Percentiles rank a stretch among this genome's conserved stretches.
Evolutionary conservation across 257 asterid genomes (phyloP).

Genomic region (Fraxinus anomala): DNA sequence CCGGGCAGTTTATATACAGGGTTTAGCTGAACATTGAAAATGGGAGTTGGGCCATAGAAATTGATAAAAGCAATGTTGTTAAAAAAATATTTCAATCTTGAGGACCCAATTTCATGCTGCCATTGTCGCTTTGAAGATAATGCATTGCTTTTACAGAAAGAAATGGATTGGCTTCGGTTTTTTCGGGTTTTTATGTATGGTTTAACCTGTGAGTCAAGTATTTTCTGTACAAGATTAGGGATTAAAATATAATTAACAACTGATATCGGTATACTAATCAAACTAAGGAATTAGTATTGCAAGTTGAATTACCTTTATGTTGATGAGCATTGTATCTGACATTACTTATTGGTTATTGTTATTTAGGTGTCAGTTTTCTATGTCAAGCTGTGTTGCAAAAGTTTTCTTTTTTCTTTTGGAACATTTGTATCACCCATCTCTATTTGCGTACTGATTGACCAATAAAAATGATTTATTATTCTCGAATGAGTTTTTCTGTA

Average conservation of each 20-base stretch:
- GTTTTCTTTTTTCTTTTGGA: not conserved
- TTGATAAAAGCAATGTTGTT: conserved; percentile 8
- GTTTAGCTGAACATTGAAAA: not conserved
- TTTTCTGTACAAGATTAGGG: not conserved
- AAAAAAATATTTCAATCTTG: not conserved
- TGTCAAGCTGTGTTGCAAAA: not conserved
- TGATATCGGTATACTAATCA: conserved; percentile 1
- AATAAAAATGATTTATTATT: conserved; percentile 7
- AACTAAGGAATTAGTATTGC: conserved; percentile 4
- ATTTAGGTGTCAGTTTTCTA: not conserved
- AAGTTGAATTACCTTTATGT: conserved; percentile 5
- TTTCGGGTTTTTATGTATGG: not conserved
- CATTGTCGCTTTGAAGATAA: conserved; percentile 6
- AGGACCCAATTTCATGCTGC: conserved; percentile 2
- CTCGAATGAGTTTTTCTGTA: not conserved
- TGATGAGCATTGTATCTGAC: not conserved
- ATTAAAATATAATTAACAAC: not conserved
- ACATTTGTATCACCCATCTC: not conserved
- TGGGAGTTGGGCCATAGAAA: conserved; percentile 5
- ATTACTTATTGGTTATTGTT: not conserved
- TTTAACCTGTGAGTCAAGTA: conserved; percentile 4
- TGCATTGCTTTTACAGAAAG: not conserved
- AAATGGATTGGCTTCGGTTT: conserved; percentile 8
- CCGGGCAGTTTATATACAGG: not conserved
- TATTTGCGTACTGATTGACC: not conserved